Percentiles rank a stretch among this genome's conserved stretches.
phyloP scores from a whole-genome alignment of 1,139 yeast genomes.

The Yamadazyma spencermartinsiae region DNA sequence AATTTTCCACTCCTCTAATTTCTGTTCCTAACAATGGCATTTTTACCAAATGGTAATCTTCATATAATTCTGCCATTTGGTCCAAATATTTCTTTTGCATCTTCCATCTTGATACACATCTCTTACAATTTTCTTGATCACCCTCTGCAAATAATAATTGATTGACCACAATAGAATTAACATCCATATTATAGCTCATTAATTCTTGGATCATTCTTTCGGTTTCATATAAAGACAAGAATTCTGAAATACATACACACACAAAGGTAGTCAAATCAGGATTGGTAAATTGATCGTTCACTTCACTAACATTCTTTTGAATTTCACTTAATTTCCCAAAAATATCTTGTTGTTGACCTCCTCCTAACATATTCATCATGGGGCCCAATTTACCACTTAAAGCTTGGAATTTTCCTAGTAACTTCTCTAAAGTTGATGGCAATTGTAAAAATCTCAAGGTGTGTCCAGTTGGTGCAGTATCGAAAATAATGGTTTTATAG shows the following conservation, averaged over 20 bases:
- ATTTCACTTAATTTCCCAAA: constrained; percentile 80
- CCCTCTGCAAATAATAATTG: constrained; percentile 86
- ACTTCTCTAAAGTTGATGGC: constrained; percentile 86
- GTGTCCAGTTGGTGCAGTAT: constrained; percentile 98
- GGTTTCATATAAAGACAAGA: constrained; percentile 90
- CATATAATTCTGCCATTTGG: constrained; percentile 91
- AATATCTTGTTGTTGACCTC: constrained; percentile 73
- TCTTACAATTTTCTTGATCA: constrained; percentile 63
- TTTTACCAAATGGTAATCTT: constrained; percentile 91
- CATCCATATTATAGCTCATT: constrained; percentile 92
- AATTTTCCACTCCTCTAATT: constrained; percentile 85
- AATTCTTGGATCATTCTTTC: constrained; percentile 97
- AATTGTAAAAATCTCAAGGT: constrained; percentile 91
- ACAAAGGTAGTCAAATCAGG: constrained; percentile 96
- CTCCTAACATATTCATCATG: constrained; percentile 75
- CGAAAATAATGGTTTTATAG: constrained; percentile 89
- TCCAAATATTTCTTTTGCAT: constrained; percentile 94
- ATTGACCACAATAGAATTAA: constrained; percentile 91
- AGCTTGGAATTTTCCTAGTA: constrained; percentile 83
- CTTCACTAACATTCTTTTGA: constrained; percentile 80
- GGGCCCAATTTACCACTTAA: constrained; percentile 89
- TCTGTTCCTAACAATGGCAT: constrained; percentile 94
- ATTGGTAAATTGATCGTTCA: constrained; percentile 90
- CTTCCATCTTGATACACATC: constrained; percentile 91
- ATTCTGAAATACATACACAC: constrained; percentile 96